Evolutionary conservation across 1,139 yeast genomes (phyloP), one percentile per base, ranked within the genome.

Genomic region (Debaryomyces fabryi): DNA sequence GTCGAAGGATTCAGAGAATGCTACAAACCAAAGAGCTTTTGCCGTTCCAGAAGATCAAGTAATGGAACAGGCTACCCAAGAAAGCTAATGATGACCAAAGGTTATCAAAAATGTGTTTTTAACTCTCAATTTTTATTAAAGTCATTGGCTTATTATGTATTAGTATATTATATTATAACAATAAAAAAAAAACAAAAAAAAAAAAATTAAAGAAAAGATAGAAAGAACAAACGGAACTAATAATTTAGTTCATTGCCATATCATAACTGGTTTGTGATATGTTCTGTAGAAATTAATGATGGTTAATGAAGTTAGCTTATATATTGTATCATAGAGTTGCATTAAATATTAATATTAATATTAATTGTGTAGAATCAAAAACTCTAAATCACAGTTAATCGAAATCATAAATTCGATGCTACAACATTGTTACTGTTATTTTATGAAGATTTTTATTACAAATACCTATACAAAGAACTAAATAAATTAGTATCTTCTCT

Each of bases 21-120:
- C 60, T 25, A 79, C 87, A 7, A 74, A 78, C 58, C 78, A 81
- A 58, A 76, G 95, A 56, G 76, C 80, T 41, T 88, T 86, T 75
- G 95, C 96, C 1, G 87, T 86, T 49, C 83, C 89, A 5, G 95
- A 87, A 32, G 87, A 83, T 54, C 85, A 84, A 64, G 84, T 84
- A 10, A 79, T 86, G 79, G 93, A 87, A 62, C 85, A 81, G 51
- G 88, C 87, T n/a, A 76, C 68, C 43, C 79, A 74, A 57, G 68
- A 72, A 34, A 48, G 46, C 34, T 49, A 27, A 40, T 42, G 43
- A 35, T 24, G 15, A 20, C 34, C 15, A 13, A 15, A 4, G 10
- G 8, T n/a, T 15, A 9, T 16, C n/a, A n/a, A 21, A 6, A 6
- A n/a, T 13, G 20, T 13, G 18, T 21, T 20, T 35, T 23, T 10